Evolutionary conservation across 2,329 filamentous ascomycete genomes (phyloP).

Genomic region (Stachybotrys elegans): DNA sequence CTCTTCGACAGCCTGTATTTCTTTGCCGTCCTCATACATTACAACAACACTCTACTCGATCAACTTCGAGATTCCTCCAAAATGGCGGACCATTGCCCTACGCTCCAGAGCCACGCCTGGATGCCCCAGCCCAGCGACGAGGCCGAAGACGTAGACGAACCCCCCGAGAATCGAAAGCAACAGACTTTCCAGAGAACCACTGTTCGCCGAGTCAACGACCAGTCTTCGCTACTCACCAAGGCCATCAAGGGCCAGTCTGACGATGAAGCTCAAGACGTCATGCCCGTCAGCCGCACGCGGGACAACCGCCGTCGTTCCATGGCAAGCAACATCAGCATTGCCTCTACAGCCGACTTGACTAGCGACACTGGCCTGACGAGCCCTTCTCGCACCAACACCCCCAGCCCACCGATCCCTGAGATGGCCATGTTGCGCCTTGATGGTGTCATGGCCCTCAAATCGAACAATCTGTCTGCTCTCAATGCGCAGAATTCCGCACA

Average conservation of each 20-base stretch:
- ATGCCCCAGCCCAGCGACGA: conserved; percentile 50
- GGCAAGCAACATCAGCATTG: conserved; percentile 73
- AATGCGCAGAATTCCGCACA: conserved; percentile 28
- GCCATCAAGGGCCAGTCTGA: conserved; percentile 69
- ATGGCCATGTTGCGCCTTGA: conserved; percentile 41
- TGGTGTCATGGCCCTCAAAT: conserved; percentile 19
- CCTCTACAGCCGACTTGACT: conserved; percentile 87
- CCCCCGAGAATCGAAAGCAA: conserved; percentile 57
- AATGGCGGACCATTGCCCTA: neutral
- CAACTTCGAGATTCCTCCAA: too few relatives aligned
- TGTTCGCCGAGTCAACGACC: conserved; percentile 45
- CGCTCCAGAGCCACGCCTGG: conserved; percentile 23
- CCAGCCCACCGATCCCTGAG: conserved; percentile 76
- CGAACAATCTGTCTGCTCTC: conserved; percentile 15
- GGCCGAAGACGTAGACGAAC: conserved; percentile 77
- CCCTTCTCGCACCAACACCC: conserved; percentile 79
- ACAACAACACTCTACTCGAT: too few relatives aligned
- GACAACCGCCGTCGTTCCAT: conserved; percentile 55
- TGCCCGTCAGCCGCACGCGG: conserved; percentile 28
- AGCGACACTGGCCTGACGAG: conserved; percentile 90
- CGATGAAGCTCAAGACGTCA: conserved; percentile 40
- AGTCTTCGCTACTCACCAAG: conserved; percentile 81
- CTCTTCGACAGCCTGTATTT: too few relatives aligned
- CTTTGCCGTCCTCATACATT: too few relatives aligned
- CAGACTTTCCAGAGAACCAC: conserved; percentile 40